phyloP scores from a whole-genome alignment of 2,329 filamentous ascomycete genomes.

The Trichoderma hamatum region DNA sequence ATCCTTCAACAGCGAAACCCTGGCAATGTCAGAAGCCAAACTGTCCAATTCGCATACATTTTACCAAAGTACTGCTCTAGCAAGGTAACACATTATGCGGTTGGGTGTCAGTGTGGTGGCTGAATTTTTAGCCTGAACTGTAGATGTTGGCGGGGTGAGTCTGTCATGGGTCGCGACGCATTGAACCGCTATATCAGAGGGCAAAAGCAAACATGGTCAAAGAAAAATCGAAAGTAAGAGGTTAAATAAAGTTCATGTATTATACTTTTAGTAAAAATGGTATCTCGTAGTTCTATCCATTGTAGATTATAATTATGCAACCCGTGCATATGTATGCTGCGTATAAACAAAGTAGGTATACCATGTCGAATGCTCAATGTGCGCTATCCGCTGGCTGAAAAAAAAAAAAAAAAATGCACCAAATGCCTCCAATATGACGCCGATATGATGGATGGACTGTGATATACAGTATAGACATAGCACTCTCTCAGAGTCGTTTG shows the following conservation, averaged over 20 bases:
- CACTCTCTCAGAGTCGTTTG: conserved; percentile 37
- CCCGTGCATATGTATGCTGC: not conserved
- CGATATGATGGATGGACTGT: not conserved
- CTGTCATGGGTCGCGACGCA: not conserved
- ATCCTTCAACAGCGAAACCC: not conserved
- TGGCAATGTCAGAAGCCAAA: not conserved
- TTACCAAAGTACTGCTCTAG: not conserved
- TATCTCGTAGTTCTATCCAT: conserved; percentile 11
- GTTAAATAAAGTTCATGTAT: not conserved
- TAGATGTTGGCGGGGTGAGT: not conserved
- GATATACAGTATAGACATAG: not conserved
- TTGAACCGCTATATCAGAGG: not conserved
- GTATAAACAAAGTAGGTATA: not conserved
- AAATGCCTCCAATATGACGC: not conserved
- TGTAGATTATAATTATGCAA: not conserved
- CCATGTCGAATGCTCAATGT: not conserved
- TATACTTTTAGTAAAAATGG: conserved; percentile 1
- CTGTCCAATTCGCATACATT: not conserved
- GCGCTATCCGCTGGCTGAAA: not conserved
- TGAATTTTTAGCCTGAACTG: not conserved
- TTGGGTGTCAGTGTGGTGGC: not conserved
- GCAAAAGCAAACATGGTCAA: not conserved
- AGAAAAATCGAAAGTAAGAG: not conserved
- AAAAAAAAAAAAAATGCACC: not conserved
- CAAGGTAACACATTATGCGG: not conserved